A percentile compares a stretch with the other conserved stretches of the same genome.
These are phyloP conservation scores for Xylaria longipes DNA, from an alignment of 495 filamentous ascomycete species.

Conservation along the genomic window DNA sequence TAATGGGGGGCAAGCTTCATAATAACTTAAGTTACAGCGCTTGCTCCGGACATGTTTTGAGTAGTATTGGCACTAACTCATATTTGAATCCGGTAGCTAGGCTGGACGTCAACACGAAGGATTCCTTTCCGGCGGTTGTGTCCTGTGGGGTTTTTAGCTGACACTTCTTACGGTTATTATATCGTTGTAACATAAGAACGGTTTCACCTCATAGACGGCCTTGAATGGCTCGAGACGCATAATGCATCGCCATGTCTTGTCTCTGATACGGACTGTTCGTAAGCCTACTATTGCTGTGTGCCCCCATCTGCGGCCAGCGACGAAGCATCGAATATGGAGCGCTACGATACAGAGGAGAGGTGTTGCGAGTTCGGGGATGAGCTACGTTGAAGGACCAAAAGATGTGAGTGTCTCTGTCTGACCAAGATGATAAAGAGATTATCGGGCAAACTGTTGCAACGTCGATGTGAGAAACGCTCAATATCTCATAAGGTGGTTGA, in stretches of 20 bases:
- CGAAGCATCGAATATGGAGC: neutral
- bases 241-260: neutral
- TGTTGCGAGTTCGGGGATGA: constrained; percentile 32
- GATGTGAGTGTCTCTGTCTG: constrained; percentile 37
- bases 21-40: neutral
- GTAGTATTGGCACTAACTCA: neutral
- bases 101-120: neutral
- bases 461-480: neutral
- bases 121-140: neutral
- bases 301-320: neutral
- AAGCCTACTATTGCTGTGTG: constrained; percentile 1
- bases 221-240: neutral
- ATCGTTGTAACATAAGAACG: neutral
- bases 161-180: neutral
- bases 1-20: neutral
- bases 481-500: neutral
- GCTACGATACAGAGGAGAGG: constrained; percentile 26
- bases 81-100: neutral
- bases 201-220: too few relatives aligned
- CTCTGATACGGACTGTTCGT: constrained; percentile 1
- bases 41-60: neutral
- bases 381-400: constrained; percentile 36
- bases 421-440: neutral
- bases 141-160: neutral
- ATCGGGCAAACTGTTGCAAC: neutral